phyloP scores from a whole-genome alignment of 2,329 filamentous ascomycete species.

The Phaeomoniella chlamydospora region DNA sequence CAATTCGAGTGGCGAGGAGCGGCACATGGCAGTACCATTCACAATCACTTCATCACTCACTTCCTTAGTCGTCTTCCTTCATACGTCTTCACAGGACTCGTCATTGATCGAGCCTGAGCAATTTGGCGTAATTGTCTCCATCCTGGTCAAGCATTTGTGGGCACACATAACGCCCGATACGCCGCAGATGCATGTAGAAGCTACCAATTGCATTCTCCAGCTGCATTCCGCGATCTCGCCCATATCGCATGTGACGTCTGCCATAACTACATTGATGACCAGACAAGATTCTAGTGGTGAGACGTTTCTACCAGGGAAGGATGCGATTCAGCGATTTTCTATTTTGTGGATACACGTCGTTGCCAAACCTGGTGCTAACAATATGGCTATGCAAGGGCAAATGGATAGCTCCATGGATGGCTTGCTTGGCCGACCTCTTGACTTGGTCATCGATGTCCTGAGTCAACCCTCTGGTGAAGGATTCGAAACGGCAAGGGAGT shows the following conservation, averaged over 20 bases:
- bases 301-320: slow-evolving; percentile 23
- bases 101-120: neutral
- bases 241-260: neutral
- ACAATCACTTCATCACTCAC: neutral
- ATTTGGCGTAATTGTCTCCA: slow-evolving; percentile 42
- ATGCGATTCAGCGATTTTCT: slow-evolving; percentile 55
- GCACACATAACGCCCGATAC: slow-evolving; percentile 62
- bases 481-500: slow-evolving; percentile 63
- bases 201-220: slow-evolving; percentile 59
- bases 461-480: slow-evolving; percentile 57
- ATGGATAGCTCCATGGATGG: slow-evolving; percentile 17
- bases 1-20: too few relatives aligned
- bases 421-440: slow-evolving; percentile 67
- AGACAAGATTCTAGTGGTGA: neutral
- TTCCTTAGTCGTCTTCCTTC: neutral
- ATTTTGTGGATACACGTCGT: slow-evolving; percentile 72
- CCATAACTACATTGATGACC: neutral
- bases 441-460: slow-evolving; percentile 68
- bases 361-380: neutral
- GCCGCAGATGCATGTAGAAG: slow-evolving; percentile 90
- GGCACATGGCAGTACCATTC: neutral
- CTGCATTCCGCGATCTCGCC: neutral
- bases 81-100: neutral
- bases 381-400: neutral
- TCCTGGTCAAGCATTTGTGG: slow-evolving; percentile 64